These are phyloP conservation scores for Plasmopara halstedii DNA, from an alignment of 352 stramenopile genomes.

Conservation along the genomic window DNA sequence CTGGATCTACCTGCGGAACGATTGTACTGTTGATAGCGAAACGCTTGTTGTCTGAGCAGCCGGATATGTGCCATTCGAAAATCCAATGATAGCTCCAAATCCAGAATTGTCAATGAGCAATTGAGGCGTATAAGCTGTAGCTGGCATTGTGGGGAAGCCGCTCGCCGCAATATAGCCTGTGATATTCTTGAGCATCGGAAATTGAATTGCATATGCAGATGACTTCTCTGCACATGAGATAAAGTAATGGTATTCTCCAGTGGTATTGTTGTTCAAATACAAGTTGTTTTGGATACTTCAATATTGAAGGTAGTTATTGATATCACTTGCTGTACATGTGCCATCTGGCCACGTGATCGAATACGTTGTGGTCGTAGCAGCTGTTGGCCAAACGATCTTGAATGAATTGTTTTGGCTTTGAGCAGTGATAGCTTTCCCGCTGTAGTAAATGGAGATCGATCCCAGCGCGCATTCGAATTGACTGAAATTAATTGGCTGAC, in stretches of 20 bases:
- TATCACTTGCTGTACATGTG: not conserved
- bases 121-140: not conserved
- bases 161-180: not conserved
- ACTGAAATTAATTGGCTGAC: not conserved
- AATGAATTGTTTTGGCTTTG: constrained; percentile 1
- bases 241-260: not conserved
- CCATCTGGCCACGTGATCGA: not conserved
- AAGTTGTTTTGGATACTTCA: constrained; percentile 1
- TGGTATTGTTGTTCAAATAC: not conserved
- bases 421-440: not conserved
- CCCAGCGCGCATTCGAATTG: not conserved
- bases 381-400: not conserved
- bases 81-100: not conserved
- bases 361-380: not conserved
- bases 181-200: not conserved
- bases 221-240: not conserved
- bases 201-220: not conserved
- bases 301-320: constrained; percentile 1
- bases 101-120: not conserved
- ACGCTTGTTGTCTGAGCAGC: not conserved
- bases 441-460: not conserved
- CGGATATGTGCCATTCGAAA: not conserved
- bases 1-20: not conserved
- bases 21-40: not conserved
- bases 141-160: not conserved